These are phyloP conservation scores for Salvia rosmarinus DNA, from an alignment of 257 asterid genomes.

Conservation along the genomic window DNA sequence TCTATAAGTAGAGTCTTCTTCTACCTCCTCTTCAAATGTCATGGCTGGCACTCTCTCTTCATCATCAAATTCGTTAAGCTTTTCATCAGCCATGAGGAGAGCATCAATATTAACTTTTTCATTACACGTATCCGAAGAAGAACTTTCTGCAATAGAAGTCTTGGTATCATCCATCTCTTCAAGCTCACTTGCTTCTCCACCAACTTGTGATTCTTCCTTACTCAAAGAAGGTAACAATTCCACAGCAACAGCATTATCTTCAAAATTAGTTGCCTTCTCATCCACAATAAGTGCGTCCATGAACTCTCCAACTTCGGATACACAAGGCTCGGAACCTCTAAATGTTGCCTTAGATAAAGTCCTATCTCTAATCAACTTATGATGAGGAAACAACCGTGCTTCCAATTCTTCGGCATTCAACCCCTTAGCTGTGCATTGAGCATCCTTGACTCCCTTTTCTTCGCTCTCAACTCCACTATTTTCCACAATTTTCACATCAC, in stretches of 20 bases:
- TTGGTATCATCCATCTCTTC: conserved; percentile 58
- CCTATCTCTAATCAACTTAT: conserved; percentile 72
- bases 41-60: conserved; percentile 54
- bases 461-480: conserved; percentile 32
- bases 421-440: conserved; percentile 52
- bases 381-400: conserved; percentile 84
- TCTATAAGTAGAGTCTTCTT: conserved; percentile 44
- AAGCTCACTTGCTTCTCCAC: conserved; percentile 40
- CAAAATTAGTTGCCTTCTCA: conserved; percentile 37
- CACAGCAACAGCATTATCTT: conserved; percentile 48
- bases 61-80: conserved; percentile 62
- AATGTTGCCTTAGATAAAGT: conserved; percentile 52
- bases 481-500: conserved; percentile 32
- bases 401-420: conserved; percentile 67
- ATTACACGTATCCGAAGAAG: conserved; percentile 35
- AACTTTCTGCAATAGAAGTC: conserved; percentile 32
- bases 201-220: conserved; percentile 31
- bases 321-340: conserved; percentile 16
- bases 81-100: conserved; percentile 65
- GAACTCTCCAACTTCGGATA: conserved; percentile 31
- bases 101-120: conserved; percentile 45
- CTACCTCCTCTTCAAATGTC: conserved; percentile 59
- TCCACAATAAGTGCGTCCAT: conserved; percentile 29
- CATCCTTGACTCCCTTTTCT: conserved; percentile 36
- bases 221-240: conserved; percentile 41